Evolutionary conservation across 257 asterid genomes (phyloP).

Genomic region (Solanum clarkiae): DNA sequence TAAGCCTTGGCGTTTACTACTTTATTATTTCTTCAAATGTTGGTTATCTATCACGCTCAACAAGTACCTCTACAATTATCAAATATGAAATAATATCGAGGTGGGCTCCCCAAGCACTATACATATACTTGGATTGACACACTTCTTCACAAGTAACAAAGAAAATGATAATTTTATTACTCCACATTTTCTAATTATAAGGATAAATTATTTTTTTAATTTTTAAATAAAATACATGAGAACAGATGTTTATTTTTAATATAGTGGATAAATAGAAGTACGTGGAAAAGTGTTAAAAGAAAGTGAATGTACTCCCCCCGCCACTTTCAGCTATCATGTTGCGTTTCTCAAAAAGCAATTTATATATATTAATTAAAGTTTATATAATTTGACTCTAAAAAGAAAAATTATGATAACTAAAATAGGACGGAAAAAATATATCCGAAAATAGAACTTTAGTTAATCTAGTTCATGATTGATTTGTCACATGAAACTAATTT

Average conservation of each 20-base stretch:
- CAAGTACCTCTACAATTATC: neutral
- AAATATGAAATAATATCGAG: neutral
- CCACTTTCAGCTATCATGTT: too few relatives aligned
- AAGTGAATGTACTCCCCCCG: too few relatives aligned
- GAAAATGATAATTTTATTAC: neutral
- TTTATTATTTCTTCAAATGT: neutral
- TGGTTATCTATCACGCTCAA: neutral
- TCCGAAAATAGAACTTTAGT: neutral
- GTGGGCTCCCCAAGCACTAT: constrained; percentile 5
- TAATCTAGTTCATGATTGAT: constrained; percentile 18
- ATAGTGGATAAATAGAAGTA: too few relatives aligned
- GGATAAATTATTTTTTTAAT: neutral
- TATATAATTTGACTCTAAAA: too few relatives aligned
- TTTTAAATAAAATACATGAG: neutral
- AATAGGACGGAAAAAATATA: too few relatives aligned
- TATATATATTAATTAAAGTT: too few relatives aligned
- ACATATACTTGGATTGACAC: neutral
- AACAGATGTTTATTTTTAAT: too few relatives aligned
- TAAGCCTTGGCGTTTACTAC: neutral
- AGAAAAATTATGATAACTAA: too few relatives aligned
- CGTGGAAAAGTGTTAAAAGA: too few relatives aligned
- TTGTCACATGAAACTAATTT: constrained; percentile 24
- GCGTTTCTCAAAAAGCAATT: too few relatives aligned
- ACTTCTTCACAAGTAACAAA: neutral
- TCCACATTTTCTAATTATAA: neutral